Evolutionary conservation across 208 protist species (phyloP).

Genomic region (Crithidia brevicula): DNA sequence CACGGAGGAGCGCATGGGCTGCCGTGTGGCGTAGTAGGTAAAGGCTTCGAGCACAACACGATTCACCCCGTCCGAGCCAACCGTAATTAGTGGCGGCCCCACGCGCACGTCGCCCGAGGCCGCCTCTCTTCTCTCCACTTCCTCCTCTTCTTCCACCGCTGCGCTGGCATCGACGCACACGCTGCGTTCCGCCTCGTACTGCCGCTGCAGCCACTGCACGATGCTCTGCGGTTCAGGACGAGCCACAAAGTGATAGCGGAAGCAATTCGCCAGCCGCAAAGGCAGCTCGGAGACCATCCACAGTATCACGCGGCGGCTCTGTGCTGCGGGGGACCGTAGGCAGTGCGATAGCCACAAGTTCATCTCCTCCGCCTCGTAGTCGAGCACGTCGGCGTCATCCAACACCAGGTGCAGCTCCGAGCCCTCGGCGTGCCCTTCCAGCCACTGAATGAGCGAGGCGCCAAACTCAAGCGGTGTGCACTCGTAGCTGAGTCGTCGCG

Average conservation of each 20-base stretch:
- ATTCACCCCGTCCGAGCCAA: conserved; percentile 17
- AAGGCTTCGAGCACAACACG: conserved; percentile 42
- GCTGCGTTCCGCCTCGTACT: conserved; percentile 22
- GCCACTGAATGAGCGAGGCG: conserved; percentile 53
- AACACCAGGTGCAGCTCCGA: conserved; percentile 86
- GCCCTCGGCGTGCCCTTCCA: conserved; percentile 38
- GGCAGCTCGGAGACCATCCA: conserved; percentile 83
- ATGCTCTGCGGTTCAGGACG: conserved; percentile 43
- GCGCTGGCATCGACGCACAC: neutral
- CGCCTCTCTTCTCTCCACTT: neutral
- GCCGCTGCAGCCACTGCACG: conserved; percentile 45
- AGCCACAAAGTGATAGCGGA: conserved; percentile 77
- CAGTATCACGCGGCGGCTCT: conserved; percentile 43
- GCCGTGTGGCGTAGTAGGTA: conserved; percentile 66
- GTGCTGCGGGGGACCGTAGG: conserved; percentile 15
- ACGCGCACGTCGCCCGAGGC: neutral
- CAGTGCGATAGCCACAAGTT: conserved; percentile 67
- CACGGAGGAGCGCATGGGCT: conserved; percentile 76
- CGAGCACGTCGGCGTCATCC: conserved; percentile 78
- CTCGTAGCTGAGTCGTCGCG: conserved; percentile 41
- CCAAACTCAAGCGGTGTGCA: conserved; percentile 64
- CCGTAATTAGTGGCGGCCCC: neutral
- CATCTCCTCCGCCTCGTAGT: conserved; percentile 42
- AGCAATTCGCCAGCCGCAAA: conserved; percentile 67
- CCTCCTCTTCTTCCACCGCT: neutral